Conservation (phyloP, 108 stramenopile species). For the Cyclotella distinguenda region DNA sequence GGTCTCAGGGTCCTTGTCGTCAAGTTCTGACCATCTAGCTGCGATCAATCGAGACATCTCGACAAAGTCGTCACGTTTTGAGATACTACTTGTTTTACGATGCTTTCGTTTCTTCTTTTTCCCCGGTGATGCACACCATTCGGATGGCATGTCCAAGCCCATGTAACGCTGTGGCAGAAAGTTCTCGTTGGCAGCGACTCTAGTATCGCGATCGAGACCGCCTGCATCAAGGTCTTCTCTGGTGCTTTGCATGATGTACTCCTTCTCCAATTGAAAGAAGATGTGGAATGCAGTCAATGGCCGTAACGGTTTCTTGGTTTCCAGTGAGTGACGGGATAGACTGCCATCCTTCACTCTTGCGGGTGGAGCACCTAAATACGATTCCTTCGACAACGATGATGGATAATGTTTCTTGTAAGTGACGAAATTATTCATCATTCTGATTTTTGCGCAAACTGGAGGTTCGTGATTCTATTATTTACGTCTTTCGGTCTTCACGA, state of each 20-base stretch:
- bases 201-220: neutral
- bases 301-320: conserved; percentile 1
- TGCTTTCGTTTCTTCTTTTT: conserved; percentile 1
- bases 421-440: no score
- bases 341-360: no score
- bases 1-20: neutral
- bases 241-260: conserved; percentile 2
- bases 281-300: conserved; percentile 13
- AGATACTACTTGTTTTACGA: neutral
- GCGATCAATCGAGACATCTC: conserved; percentile 7
- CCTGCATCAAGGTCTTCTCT: neutral
- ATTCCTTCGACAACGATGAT: no score
- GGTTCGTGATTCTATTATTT: no score
- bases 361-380: no score
- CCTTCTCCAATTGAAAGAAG: conserved; percentile 7
- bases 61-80: neutral
- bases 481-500: no score
- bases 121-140: conserved; percentile 5
- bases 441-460: no score
- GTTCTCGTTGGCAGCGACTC: neutral
- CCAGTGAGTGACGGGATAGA: no score
- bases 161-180: neutral
- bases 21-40: neutral
- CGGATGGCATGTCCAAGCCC: neutral
- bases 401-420: no score